Evolutionary conservation across 495 filamentous ascomycete species (phyloP).

Genomic region (Xylaria grammica): DNA sequence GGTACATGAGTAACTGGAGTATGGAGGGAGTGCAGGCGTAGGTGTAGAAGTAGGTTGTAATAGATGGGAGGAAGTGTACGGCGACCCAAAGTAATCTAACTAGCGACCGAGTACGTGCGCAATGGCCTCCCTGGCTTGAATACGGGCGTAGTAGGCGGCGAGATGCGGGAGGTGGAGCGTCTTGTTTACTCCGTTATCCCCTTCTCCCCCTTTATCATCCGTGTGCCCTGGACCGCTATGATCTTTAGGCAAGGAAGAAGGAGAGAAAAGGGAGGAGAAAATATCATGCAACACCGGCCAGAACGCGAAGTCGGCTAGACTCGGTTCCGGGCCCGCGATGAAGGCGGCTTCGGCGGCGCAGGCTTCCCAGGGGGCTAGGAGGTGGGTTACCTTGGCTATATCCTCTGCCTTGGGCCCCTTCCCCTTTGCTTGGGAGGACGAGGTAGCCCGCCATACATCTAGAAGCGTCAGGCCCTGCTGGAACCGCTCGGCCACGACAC

Average conservation of each 20-base stretch:
- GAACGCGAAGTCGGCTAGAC: conserved; percentile 71
- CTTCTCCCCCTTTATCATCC: not conserved
- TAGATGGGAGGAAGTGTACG: too few relatives aligned
- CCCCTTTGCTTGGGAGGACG: not conserved
- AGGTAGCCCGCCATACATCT: conserved; percentile 37
- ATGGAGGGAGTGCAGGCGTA: too few relatives aligned
- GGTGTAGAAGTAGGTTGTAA: too few relatives aligned
- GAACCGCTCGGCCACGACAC: conserved; percentile 42
- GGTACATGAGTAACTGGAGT: too few relatives aligned
- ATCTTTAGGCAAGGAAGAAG: too few relatives aligned
- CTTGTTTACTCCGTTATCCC: not conserved
- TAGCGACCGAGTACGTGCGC: conserved; percentile 1
- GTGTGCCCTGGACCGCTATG: too few relatives aligned
- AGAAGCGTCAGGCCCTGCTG: conserved; percentile 46
- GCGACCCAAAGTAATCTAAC: too few relatives aligned
- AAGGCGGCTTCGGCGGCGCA: conserved; percentile 54
- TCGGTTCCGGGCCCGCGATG: conserved; percentile 60
- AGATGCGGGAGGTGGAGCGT: not conserved
- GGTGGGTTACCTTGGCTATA: not conserved
- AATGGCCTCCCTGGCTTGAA: not conserved
- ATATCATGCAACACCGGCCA: conserved; percentile 74
- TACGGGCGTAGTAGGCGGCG: not conserved
- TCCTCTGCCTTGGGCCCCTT: not conserved
- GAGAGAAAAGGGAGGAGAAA: conserved; percentile 25
- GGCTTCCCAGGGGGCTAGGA: conserved; percentile 56